phyloP scores from a whole-genome alignment of 1,284 basidiomycete genomes.

The Pseudozyma sp. region DNA sequence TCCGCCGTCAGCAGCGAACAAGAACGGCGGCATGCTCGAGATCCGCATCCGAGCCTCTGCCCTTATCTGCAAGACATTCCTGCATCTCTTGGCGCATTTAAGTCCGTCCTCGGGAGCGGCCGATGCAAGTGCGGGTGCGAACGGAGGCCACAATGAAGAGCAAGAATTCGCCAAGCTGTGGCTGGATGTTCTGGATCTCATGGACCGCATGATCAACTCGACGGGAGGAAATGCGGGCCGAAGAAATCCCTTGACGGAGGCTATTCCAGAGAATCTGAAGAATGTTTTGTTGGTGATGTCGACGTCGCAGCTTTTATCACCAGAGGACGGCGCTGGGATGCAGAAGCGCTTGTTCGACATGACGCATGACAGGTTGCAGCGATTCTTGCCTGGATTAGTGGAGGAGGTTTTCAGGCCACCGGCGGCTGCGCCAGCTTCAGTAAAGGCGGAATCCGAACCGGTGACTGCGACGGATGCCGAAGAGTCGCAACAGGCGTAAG shows the following conservation, averaged over 20 bases:
- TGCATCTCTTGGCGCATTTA: constrained; percentile 87
- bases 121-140: constrained; percentile 67
- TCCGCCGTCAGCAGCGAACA: constrained; percentile 70
- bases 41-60: constrained; percentile 87
- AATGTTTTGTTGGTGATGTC: constrained; percentile 97
- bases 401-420: constrained; percentile 50
- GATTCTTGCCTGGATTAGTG: constrained; percentile 57
- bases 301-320: constrained; percentile 78
- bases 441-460: no score
- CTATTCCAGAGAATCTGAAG: constrained; percentile 93
- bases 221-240: constrained; percentile 31
- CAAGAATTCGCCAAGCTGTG: constrained; percentile 81
- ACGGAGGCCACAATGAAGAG: constrained; percentile 16
- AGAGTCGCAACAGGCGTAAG: no score
- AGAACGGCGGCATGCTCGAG: constrained; percentile 80
- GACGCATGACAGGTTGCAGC: constrained; percentile 47
- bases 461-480: no score
- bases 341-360: constrained; percentile 46
- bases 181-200: constrained; percentile 89
- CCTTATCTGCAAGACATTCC: constrained; percentile 91
- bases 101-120: constrained; percentile 68
- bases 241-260: constrained; percentile 75
- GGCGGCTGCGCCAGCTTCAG: background rate
- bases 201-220: constrained; percentile 88
- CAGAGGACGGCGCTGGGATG: constrained; percentile 8